Evolutionary conservation across 2,329 filamentous ascomycete species (phyloP), one percentile per base, ranked within the genome.

Genomic region (Trichophyton mentagrophytes): DNA sequence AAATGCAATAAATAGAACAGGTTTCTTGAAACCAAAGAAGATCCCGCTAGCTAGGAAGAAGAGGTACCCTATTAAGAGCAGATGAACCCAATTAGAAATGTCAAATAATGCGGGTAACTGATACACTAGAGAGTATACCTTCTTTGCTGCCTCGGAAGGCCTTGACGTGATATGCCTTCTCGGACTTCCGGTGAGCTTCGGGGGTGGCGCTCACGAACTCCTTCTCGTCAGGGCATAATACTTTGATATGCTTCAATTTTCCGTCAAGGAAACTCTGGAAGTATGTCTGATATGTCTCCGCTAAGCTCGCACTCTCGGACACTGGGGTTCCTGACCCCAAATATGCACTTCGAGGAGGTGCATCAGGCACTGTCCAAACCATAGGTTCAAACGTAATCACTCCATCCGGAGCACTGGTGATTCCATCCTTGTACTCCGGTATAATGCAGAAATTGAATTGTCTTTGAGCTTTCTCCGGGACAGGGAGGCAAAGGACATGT

Each of bases 11-110:
- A 82, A 85, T 7, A 80, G 70, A 25, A 86, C 73, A 0, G 84
- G 84, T 67, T 86, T 86, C 67, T 85, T 85, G 76, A 85, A 86
- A 46, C 80, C 83, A 67, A 82, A 86, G 46, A 86, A 70, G 56
- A 86, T 82, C 36, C 84, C 84, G 7, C 77, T 79, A 20, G 80
- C 76, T 9, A 85, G 77, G 69, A 86, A 80, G 74, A 84, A 86
- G 13, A 86, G 76, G 67, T 82, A 86, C 44, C 83, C 82, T 84
- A 62, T 8, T 38, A 17, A 33, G 44, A 47, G 25, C 44, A 47
- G 20, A 47, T 11, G 5, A 3, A n/a, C 6, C 22, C 22, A 5
- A 15, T 53, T 33, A 53, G 49, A 27, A 53, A 30, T 22, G 22
- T n/a, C 49, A 30, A 8, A 1, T 7, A 17, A 33, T 55, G 13